A percentile compares a stretch with the other conserved stretches of the same genome.
These are phyloP conservation scores for Neonectria punicea DNA, from an alignment of 2,329 filamentous ascomycete species.

Conservation along the genomic window DNA sequence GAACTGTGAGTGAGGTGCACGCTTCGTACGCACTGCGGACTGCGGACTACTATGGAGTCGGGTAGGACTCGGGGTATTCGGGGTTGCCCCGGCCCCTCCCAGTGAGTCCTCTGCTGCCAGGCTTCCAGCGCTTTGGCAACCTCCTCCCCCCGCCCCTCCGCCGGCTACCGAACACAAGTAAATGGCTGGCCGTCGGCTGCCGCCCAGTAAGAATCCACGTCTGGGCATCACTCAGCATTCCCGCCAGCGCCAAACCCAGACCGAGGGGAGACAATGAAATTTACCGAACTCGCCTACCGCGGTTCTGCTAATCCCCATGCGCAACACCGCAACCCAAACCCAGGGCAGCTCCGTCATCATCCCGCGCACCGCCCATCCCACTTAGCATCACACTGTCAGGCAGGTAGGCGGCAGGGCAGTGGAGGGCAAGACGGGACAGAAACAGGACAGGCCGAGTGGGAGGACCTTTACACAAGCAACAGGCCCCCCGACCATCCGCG, in stretches of 20 bases:
- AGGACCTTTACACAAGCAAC: slow-evolving; percentile 18
- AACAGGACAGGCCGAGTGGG: slow-evolving; percentile 4
- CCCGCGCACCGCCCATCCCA: slow-evolving; percentile 21
- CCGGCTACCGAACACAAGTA: slow-evolving; percentile 14
- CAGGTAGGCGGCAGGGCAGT: neutral
- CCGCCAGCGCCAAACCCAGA: neutral
- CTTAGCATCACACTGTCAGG: slow-evolving; percentile 14
- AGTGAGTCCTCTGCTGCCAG: neutral
- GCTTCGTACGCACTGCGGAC: neutral
- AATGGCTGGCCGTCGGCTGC: slow-evolving; percentile 1
- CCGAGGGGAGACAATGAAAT: neutral
- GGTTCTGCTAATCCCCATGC: slow-evolving; percentile 15
- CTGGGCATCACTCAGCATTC: slow-evolving; percentile 11
- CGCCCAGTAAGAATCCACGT: slow-evolving; percentile 16
- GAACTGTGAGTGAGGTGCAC: neutral
- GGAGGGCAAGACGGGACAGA: no score
- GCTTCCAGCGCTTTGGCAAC: slow-evolving; percentile 7
- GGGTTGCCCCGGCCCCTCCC: slow-evolving; percentile 8
- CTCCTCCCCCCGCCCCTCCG: slow-evolving; percentile 3
- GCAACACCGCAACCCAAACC: slow-evolving; percentile 11
- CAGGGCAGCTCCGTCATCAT: slow-evolving; percentile 25
- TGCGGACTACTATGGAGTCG: neutral
- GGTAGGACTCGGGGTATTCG: neutral
- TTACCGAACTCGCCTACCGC: slow-evolving; percentile 24
- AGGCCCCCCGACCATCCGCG: slow-evolving; percentile 20